Conservation (phyloP, 1,284 basidiomycete species). For the Somion occarium region DNA sequence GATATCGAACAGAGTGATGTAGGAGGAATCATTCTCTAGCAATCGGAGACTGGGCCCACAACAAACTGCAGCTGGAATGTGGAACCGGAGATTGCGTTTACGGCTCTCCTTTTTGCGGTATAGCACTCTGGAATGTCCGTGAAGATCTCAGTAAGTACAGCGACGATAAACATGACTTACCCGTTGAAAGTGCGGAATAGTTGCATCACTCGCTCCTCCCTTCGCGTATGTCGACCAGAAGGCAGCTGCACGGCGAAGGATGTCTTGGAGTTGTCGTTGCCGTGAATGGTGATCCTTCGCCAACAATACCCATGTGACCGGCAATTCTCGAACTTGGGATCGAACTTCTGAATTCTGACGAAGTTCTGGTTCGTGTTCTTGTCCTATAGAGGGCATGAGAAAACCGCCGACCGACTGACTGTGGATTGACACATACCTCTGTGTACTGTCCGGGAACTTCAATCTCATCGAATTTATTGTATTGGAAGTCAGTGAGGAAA, state of each 20-base stretch:
- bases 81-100: conserved; percentile 89
- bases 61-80: conserved; percentile 85
- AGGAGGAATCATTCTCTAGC: conserved; percentile 89
- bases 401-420: not conserved
- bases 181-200: conserved; percentile 91
- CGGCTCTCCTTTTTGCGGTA: conserved; percentile 89
- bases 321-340: conserved; percentile 87
- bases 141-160: not conserved
- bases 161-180: conserved; percentile 37
- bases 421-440: conserved; percentile 50
- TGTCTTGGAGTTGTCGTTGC: conserved; percentile 87
- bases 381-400: conserved; percentile 48
- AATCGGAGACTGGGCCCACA: conserved; percentile 84
- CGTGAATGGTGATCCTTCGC: conserved; percentile 88
- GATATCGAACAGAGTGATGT: conserved; percentile 90
- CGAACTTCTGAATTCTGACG: conserved; percentile 88
- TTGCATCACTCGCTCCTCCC: conserved; percentile 93
- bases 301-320: conserved; percentile 84
- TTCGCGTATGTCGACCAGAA: conserved; percentile 79
- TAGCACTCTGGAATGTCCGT: conserved; percentile 52
- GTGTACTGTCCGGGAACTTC: conserved; percentile 99
- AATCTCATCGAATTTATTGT: conserved; percentile 96
- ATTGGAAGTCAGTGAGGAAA: conserved; percentile 97
- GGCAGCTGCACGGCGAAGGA: conserved; percentile 93
- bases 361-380: conserved; percentile 95